phyloP scores from a whole-genome alignment of 2,329 filamentous ascomycete species.

The Septoria linicola region DNA sequence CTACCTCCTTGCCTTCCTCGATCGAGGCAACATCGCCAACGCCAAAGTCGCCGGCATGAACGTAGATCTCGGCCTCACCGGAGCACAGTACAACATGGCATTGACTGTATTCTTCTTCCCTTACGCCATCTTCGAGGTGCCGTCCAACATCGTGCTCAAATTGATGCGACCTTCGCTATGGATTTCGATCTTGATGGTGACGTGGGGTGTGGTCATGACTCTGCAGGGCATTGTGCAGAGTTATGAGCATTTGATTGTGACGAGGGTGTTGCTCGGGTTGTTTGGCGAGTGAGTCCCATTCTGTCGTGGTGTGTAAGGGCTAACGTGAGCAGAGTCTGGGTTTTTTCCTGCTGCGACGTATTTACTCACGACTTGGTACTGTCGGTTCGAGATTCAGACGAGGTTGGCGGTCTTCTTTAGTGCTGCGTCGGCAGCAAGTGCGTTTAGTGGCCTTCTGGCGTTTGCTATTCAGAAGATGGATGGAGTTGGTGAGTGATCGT shows the following conservation, averaged over 20 bases:
- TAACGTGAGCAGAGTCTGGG: no score
- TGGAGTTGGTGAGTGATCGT: no score
- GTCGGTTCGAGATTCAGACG: no score
- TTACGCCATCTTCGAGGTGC: constrained; percentile 40
- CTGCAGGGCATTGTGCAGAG: constrained; percentile 31
- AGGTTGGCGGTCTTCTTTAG: no score
- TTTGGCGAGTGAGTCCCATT: no score
- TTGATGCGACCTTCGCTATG: constrained; percentile 47
- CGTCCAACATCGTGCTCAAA: constrained; percentile 44
- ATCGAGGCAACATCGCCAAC: constrained; percentile 38
- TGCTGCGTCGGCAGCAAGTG: no score
- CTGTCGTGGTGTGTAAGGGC: no score
- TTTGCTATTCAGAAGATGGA: no score
- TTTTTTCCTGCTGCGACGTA: no score
- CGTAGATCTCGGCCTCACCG: constrained; percentile 44
- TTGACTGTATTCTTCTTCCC: constrained; percentile 44
- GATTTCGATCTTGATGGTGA: constrained; percentile 32
- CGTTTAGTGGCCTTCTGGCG: no score
- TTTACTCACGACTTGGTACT: no score
- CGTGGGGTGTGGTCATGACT: constrained; percentile 33
- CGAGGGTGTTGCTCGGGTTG: no score
- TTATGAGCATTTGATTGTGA: constrained; percentile 20
- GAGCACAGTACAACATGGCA: constrained; percentile 42
- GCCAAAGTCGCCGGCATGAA: constrained; percentile 39
- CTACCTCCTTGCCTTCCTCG: constrained; percentile 58